Conservation (phyloP, 148 eudicot genomes). For the Pharnaceum exiguum region DNA sequence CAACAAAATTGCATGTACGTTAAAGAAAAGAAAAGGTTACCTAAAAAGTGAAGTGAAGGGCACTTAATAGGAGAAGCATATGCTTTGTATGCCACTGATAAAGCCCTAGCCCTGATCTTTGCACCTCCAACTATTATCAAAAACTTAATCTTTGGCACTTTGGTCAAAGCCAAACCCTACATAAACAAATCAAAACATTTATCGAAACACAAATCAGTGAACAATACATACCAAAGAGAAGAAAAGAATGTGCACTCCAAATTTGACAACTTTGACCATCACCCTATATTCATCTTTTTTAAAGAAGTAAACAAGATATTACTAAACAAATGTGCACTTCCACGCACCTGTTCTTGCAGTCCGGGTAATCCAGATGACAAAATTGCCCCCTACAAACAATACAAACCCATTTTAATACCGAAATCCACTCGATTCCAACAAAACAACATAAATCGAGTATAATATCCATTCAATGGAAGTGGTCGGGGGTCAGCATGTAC, state of each 20-base stretch:
- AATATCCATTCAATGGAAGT: too few relatives aligned
- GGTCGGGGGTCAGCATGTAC: too few relatives aligned
- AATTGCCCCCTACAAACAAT: constrained; percentile 60
- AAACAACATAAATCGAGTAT: too few relatives aligned
- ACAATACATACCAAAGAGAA: too few relatives aligned
- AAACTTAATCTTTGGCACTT: constrained; percentile 61
- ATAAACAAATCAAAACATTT: neutral
- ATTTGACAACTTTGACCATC: neutral
- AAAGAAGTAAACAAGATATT: neutral
- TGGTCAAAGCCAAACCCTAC: constrained; percentile 70
- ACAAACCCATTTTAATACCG: too few relatives aligned
- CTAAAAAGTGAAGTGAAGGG: constrained; percentile 82
- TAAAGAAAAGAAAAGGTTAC: constrained; percentile 26
- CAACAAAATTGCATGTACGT: too few relatives aligned
- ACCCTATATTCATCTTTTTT: neutral
- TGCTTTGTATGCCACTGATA: constrained; percentile 51
- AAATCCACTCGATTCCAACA: too few relatives aligned
- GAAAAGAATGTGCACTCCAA: neutral
- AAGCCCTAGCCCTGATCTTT: constrained; percentile 39
- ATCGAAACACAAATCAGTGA: neutral
- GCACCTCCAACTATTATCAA: constrained; percentile 72
- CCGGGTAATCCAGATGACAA: constrained; percentile 81
- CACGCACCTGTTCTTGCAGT: constrained; percentile 54
- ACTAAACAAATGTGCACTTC: neutral
- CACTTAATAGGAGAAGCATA: constrained; percentile 51